Evolutionary conservation across 257 asterid genomes (phyloP), one percentile per base, ranked within the genome.

Genomic region (Penstemon davidsonii): DNA sequence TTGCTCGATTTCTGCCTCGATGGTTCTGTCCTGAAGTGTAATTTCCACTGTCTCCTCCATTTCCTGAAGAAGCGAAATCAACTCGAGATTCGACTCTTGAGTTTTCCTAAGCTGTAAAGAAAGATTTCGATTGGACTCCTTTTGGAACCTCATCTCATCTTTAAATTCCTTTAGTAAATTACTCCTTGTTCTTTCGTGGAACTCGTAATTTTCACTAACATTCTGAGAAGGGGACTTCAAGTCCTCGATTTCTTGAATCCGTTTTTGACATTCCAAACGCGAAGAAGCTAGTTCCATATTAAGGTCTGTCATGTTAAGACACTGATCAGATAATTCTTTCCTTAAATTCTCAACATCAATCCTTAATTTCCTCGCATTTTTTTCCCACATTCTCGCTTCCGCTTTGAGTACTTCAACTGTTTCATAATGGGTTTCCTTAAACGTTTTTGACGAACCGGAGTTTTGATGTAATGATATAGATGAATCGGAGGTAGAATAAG

Each of bases 361-460:
- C 50, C 76, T 45, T 53, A 83, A 36, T 15, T 72, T 78, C 41
- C 80, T 77, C n/a, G 85, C 69, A 55, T 80, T 78, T 55, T 69
- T 82, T 57, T 80, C 88, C 88, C 85, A 80, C 83, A 80, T 72
- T 57, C 56, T 70, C 19, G 88, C 80, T 56, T 75, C 85, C 25
- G 85, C 77, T 66, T 74, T 83, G 47, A 83, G 79, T 61, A 74
- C 83, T 72, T 77, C 66, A 47, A 71, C 73, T 25, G 62, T 11
- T 8, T 68, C 76, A 54, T 76, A 76, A 38, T 70, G 67, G 52
- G 52, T 73, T 69, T 66, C 79, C 73, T 76, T 56, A 38, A 66
- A 67, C 25, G 7, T 50, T 15, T 19, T 75, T 4, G 75, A 60
- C 46, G 83, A 73, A 50, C 55, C 33, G n/a, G 73, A 62, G 13